A percentile compares a stretch with the other conserved stretches of the same genome.
Evolutionary conservation across 805 yeast species (phyloP).

Genomic region (Komagataella phaffii): DNA sequence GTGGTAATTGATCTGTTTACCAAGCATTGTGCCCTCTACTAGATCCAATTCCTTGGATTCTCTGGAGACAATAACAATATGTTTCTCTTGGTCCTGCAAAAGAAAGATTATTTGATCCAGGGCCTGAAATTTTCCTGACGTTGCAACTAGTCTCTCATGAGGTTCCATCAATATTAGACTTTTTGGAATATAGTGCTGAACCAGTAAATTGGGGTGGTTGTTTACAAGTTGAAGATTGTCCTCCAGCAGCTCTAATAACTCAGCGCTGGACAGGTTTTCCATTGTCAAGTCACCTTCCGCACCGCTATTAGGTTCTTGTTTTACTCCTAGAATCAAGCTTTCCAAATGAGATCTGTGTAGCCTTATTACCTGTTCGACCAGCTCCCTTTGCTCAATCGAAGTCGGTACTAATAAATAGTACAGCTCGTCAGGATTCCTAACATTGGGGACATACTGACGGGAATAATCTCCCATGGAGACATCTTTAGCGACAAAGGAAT

Average conservation of each 20-base stretch:
- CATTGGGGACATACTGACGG: neutral
- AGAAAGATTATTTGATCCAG: conserved; percentile 27
- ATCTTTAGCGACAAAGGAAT: neutral
- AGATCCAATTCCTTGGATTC: conserved; percentile 62
- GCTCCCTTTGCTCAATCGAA: neutral
- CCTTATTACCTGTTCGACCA: neutral
- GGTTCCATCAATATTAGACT: conserved; percentile 54
- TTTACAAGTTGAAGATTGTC: conserved; percentile 35
- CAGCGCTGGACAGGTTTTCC: conserved; percentile 12
- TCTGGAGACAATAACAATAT: conserved; percentile 38
- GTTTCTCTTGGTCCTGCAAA: conserved; percentile 11
- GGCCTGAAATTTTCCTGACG: conserved; percentile 47
- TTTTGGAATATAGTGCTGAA: conserved; percentile 68
- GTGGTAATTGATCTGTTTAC: conserved; percentile 49
- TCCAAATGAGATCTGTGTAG: neutral
- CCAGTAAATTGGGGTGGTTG: conserved; percentile 59
- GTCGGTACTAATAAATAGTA: neutral
- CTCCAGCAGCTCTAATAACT: conserved; percentile 26
- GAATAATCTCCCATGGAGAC: neutral
- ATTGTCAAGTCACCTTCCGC: conserved; percentile 1
- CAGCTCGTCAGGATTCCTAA: neutral
- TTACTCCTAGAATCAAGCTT: neutral
- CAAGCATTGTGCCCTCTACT: conserved; percentile 67
- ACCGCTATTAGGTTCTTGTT: neutral
- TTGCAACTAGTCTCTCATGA: conserved; percentile 33